Evolutionary conservation across 805 yeast genomes (phyloP), one percentile per base, ranked within the genome.

Genomic region (Yamadazyma phyllophila): DNA sequence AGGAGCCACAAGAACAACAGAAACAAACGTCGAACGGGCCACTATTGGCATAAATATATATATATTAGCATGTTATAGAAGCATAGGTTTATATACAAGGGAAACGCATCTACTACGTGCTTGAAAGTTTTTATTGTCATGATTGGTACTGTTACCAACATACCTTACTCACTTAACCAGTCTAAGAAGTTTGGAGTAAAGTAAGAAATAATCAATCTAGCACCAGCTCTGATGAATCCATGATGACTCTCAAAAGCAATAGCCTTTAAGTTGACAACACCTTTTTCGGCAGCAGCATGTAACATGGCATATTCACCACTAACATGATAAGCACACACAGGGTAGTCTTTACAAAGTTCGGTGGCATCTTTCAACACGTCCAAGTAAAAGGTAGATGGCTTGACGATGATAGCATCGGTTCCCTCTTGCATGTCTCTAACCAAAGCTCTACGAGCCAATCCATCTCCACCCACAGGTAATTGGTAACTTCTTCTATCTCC

Each of bases 301-400:
- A 94, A 67, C 99, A 94, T 94, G 27, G 98, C 97, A 61, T 80
- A 94, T 68, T 94, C 99, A 34, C 99, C 99, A 62, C 92, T 82
- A 17, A 94, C 99, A 66, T 94, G 99, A 67, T 94, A 94, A 24
- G 96, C 91, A 59, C 96, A 89, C 43, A 94, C 72, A 24, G 99
- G 99, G 56, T 86, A 80, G 62, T 94, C 94, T 42, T 71, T 66
- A 60, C 96, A 88, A 43, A 91, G 74, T 57, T 79, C 82, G 32
- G 91, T 73, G 0, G 99, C 97, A 60, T 94, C 97, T 46, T 84
- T 76, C 67, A 94, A 85, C 43, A 94, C 77, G 62, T 94, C 99
- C 57, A 94, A 75, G 65, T 92, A 94, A 68, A 94, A 92, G 3
- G 98, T 89, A 4, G 97, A 87, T 10, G 99, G 99, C 62, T 94